Percentiles rank a stretch among this genome's conserved stretches.
These are phyloP conservation scores for Raphanus raphanistrum DNA, from an alignment of 345 rosid species.

Conservation along the genomic window DNA sequence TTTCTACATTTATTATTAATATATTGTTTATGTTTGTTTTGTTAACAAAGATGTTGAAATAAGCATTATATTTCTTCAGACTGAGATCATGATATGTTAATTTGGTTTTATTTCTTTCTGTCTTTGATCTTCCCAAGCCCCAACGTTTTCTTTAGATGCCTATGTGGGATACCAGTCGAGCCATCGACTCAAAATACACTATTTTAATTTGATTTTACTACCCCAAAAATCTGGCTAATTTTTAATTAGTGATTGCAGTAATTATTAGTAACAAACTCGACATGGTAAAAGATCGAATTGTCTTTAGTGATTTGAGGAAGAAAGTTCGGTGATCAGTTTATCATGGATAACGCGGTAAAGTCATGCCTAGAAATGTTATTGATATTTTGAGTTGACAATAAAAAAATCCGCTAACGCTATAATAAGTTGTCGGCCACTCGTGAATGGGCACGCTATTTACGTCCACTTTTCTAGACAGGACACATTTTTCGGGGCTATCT, in stretches of 20 bases:
- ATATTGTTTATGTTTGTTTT: background rate
- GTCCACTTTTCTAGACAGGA: constrained; percentile 2
- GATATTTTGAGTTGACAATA: constrained; percentile 9
- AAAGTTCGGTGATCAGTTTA: background rate
- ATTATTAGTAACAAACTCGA: background rate
- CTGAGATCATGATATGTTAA: background rate
- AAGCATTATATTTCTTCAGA: background rate
- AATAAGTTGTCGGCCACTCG: constrained; percentile 26
- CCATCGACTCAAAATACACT: background rate
- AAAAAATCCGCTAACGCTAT: background rate
- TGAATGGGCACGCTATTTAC: constrained; percentile 8
- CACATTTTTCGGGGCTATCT: background rate
- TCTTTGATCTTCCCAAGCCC: background rate
- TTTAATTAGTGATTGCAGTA: background rate
- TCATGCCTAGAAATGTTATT: background rate
- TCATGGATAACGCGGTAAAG: background rate
- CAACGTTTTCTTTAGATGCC: background rate
- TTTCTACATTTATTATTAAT: background rate
- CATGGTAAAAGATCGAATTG: background rate
- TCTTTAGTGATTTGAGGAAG: background rate
- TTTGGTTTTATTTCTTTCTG: background rate
- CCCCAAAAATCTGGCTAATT: background rate
- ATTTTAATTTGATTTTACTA: background rate
- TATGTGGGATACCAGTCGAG: background rate
- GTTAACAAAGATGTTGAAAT: background rate